Evolutionary conservation across 1,139 yeast species (phyloP).

Genomic region (Taphrina flavorubra): DNA sequence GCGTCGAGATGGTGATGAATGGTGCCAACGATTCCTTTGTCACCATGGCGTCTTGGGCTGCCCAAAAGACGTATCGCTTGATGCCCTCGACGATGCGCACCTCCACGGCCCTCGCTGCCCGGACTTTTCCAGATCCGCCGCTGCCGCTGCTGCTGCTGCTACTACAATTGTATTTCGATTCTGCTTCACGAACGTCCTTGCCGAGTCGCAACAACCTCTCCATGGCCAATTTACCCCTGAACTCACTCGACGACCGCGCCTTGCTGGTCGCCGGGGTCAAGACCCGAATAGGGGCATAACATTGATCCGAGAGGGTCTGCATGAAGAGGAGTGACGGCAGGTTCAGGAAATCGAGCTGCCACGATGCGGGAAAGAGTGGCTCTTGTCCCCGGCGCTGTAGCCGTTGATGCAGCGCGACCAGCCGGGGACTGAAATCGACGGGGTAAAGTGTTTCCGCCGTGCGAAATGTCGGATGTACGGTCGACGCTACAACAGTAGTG

Average conservation of each 20-base stretch:
- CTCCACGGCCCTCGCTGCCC: constrained; percentile 6
- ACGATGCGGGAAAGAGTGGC: constrained; percentile 39
- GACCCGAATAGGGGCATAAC: constrained; percentile 1
- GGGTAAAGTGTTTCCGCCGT: background rate
- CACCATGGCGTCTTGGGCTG: constrained; percentile 11
- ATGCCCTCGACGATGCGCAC: constrained; percentile 1
- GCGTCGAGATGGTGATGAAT: background rate
- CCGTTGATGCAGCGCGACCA: constrained; percentile 18
- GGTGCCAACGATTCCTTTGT: background rate
- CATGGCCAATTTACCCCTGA: constrained; percentile 40
- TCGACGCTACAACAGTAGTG: background rate
- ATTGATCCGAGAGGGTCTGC: constrained; percentile 4
- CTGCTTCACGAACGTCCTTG: constrained; percentile 23
- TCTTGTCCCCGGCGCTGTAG: constrained; percentile 31
- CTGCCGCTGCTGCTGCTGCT: no score
- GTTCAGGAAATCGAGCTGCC: constrained; percentile 39
- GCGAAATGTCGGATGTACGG: background rate
- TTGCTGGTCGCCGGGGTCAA: background rate
- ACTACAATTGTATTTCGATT: background rate
- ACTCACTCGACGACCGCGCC: constrained; percentile 2
- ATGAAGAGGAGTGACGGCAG: constrained; percentile 30
- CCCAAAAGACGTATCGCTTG: constrained; percentile 16
- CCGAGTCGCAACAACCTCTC: constrained; percentile 35
- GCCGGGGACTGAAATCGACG: constrained; percentile 31
- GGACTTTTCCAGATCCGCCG: background rate